Evolutionary conservation across 129 eudicot genomes (phyloP), one percentile per base, ranked within the genome.

Genomic region (Artemisia tridentata): DNA sequence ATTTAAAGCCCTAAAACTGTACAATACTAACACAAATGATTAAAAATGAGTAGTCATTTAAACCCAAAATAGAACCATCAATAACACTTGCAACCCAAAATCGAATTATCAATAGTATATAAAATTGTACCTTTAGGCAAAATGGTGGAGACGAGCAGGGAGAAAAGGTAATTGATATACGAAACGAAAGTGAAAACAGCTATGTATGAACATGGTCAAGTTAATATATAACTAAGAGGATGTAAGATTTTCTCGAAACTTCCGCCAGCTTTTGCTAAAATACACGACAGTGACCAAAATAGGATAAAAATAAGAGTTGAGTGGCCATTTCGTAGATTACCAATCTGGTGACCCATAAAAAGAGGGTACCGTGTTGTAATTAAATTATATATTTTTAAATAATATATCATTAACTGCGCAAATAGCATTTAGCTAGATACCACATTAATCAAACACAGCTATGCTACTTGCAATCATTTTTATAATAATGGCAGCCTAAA

Each of bases 371-470:
- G 1, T 38, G 11, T 34, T 34, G 9, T 8, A 38, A 38, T 7
- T 38, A 38, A 55, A 55, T 16, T 16, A 7, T 16, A 9, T 18
- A 23, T 16, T 3, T 4, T 3, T 16, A 12, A 18, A 5, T 11
- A 18, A 55, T 7, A 17, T 54, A 55, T 8, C 11, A 18, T 55
- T 67, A 62, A 14, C 67, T 1, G 8, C 13, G 14, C 21, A 4
- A 62, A 62, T 62, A 9, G 16, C 8, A 31, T 5, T 13, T 29
- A 12, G 60, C 72, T 58, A 67, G 46, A 67, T 67, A 10, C 47
- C 72, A 50, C 57, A 25, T 49, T 15, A n/a, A 67, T 67, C 58
- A 49, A 49, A 29, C 72, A 50, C 13, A 25, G n/a, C 59, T 51
- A 48, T 67, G 43, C 23, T 12, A 58, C 20, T 18, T 66, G 71